A percentile compares a stretch with the other conserved stretches of the same genome.
Evolutionary conservation across 1,139 yeast species (phyloP).

Genomic region (Nakaseomyces kungkrabaensis): DNA sequence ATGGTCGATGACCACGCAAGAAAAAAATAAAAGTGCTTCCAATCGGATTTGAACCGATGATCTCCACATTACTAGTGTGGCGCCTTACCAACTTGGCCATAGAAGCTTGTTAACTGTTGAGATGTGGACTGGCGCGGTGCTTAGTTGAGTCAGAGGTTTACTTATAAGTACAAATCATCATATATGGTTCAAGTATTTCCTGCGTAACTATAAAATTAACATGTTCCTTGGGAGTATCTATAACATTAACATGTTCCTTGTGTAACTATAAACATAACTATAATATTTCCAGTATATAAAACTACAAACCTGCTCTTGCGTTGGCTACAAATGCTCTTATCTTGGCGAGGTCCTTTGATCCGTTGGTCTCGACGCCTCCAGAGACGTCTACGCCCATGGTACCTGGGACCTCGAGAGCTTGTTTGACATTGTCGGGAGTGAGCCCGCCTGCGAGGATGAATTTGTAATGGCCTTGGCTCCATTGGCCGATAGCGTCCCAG

Average conservation of each 20-base stretch:
- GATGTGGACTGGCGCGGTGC: too few species aligned
- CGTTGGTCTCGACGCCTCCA: constrained; percentile 84
- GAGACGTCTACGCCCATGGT: constrained; percentile 89
- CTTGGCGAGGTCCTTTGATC: constrained; percentile 58
- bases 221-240: too few species aligned
- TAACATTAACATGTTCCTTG: too few species aligned
- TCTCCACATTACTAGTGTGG: constrained; percentile 7
- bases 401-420: constrained; percentile 41
- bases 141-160: too few species aligned
- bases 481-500: constrained; percentile 48
- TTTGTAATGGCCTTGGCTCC: constrained; percentile 22
- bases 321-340: constrained; percentile 46
- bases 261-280: too few species aligned
- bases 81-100: constrained; percentile 8
- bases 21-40: constrained; percentile 3
- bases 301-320: constrained; percentile 27
- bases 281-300: too few species aligned
- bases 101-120: background rate
- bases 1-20: background rate
- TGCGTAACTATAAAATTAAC: too few species aligned
- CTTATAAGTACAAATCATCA: too few species aligned
- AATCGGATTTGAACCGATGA: constrained; percentile 6
- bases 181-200: too few species aligned
- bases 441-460: constrained; percentile 86
- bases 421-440: constrained; percentile 55